Evolutionary conservation across 352 stramenopile genomes (phyloP), one percentile per base, ranked within the genome.

Genomic region (Phytopythium aichiense): DNA sequence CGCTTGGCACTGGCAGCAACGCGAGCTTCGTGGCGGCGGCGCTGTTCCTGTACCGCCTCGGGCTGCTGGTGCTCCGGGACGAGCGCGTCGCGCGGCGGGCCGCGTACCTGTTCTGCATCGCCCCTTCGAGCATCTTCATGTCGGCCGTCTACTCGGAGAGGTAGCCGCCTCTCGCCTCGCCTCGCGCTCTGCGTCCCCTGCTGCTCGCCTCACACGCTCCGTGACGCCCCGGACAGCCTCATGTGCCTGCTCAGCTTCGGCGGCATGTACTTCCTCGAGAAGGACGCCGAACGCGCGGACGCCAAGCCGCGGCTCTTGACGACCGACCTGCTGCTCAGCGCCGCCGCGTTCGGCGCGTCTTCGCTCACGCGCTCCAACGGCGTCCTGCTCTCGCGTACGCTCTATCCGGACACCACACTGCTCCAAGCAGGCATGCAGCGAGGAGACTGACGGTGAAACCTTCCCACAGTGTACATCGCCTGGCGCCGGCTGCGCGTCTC

Each of bases 41-140:
- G 23, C 23, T 89, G 7, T 87, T 76, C 60, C 79, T 96, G 48
- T 93, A 94, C 42, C 69, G 74, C 0, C 69, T 96, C 55, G 73
- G 83, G 15, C 60, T 56, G 23, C 49, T 91, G 28, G 79, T 92
- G 46, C 63, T 91, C 22, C 48, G 61, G 42, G 69, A 88, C 55
- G 82, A 92, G 33, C 55, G 49, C 4, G 71, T 87, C 25, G 78
- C 83, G 0, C 67, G 77, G n/a, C 74, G 80, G 55, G 80, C 81
- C 7, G 82, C 82, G 43, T 88, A 85, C 64, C 73, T 95, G 58
- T 95, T 95, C 54, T 88, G 75, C 67, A 62, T 95, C 35, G 62
- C 76, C 8, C 86, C 86, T 0, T 92, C 86, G 22, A 85, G 79
- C 57, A 87, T 93, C 67, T 95, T 95, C 64, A 91, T 95, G 81